Evolutionary conservation across 2,329 filamentous ascomycete genomes (phyloP).

Genomic region (Colletotrichum horii): DNA sequence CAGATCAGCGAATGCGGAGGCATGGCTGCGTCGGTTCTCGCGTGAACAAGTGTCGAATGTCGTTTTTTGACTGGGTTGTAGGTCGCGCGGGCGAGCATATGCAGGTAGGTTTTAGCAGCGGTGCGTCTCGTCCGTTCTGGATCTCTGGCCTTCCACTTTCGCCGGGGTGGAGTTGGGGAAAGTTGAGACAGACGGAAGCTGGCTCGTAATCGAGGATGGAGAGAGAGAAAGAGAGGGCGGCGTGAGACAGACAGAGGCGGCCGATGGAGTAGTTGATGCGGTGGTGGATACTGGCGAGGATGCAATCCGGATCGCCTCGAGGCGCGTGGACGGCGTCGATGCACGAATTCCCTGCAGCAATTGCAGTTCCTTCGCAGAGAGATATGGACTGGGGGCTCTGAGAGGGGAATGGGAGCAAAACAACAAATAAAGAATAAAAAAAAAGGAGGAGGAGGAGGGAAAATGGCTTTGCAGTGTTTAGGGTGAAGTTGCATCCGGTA

Average conservation of each 20-base stretch:
- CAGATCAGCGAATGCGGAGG: constrained; percentile 17
- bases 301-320: constrained; percentile 13
- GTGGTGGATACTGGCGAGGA: constrained; percentile 2
- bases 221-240: background rate
- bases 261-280: background rate
- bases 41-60: background rate
- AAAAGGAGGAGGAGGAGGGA: background rate
- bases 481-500: constrained; percentile 16
- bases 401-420: background rate
- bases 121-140: constrained; percentile 7
- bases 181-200: background rate
- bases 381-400: background rate
- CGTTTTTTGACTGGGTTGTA: background rate
- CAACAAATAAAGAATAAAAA: background rate
- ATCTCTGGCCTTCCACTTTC: background rate
- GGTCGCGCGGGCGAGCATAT: constrained; percentile 4
- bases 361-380: background rate
- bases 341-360: background rate
- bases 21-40: constrained; percentile 14
- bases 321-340: background rate
- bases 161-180: constrained; percentile 3
- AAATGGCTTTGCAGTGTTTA: background rate
- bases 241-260: background rate
- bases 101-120: constrained; percentile 9
- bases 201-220: background rate